Base-by-base conservation (phyloP, 202 grass and related monocot species). In the Panicum virgatum region DNA sequence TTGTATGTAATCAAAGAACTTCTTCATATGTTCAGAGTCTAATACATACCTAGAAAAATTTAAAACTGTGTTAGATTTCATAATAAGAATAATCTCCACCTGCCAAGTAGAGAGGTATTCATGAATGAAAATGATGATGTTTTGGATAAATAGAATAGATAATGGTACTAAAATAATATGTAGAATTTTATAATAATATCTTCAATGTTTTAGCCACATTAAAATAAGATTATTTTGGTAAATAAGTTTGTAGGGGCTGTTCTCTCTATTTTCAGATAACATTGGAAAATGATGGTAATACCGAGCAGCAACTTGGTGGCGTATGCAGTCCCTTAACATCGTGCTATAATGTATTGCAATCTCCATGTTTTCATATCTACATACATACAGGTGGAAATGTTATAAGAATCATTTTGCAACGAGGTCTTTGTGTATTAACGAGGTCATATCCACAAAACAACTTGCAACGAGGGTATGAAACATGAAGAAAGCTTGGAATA, bases 1-100 rank as follows among this genome's bases (percentile, higher is more conserved):
- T 9, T 87, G 71, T 32, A 90, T 87, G 58, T 87, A 87, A 60
- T 84, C 63, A 77, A 90, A 90, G 53, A 90, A 90, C 38, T 77
- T 90, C 76, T 47, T 81, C 63, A 90, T 77, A 13, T 87, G 69
- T n/a, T 83, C 29, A 77, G 76, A 83, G 8, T 84, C 76, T 44
- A 90, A 56, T 42, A 90, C 23, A 18, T 90, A 84, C 51, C 89
- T 90, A 68, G 7, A 82, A 87, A 56, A 3, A 4, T 56, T 27
- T 16, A 30, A 6, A 20, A 0, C n/a, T n/a, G n/a, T n/a, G 4
- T 71, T 30, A 19, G 18, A 57, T n/a, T n/a, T n/a, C n/a, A 57
- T 23, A 57, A 57, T 22, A 25, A 11, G n/a, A 57, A 57, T 23
- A 11, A 57, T 25, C 50, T 57, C 53, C 53, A 20, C 50, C n/a